phyloP scores from a whole-genome alignment of 352 stramenopile species.

The Phytophthora crassamura region DNA sequence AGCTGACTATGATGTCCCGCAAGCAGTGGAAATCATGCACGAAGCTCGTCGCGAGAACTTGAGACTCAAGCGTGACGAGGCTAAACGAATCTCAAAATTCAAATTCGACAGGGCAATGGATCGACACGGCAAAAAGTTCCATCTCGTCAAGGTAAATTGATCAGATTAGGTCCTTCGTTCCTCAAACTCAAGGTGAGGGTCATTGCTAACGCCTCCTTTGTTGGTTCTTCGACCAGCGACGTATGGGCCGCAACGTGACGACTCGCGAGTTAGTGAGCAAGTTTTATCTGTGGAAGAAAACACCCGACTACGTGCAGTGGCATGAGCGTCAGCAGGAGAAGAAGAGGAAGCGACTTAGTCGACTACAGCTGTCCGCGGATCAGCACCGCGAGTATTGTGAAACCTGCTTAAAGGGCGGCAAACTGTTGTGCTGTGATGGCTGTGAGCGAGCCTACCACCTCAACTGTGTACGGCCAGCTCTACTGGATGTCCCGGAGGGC shows the following conservation, averaged over 20 bases:
- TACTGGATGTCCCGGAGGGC: constrained; percentile 67
- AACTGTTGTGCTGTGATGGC: constrained; percentile 78
- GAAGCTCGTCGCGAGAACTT: constrained; percentile 44
- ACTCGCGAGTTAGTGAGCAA: constrained; percentile 59
- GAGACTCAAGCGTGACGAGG: constrained; percentile 33
- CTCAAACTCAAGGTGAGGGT: neutral
- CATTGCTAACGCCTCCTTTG: constrained; percentile 12
- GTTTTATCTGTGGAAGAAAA: constrained; percentile 77
- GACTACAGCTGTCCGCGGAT: constrained; percentile 38
- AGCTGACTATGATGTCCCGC: constrained; percentile 49
- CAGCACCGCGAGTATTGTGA: constrained; percentile 80
- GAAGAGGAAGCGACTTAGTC: constrained; percentile 43
- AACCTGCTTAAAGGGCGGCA: constrained; percentile 69
- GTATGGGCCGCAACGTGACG: constrained; percentile 41
- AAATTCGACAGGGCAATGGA: constrained; percentile 55
- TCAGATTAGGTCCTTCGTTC: neutral
- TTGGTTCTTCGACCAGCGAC: constrained; percentile 36
- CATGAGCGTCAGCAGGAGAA: constrained; percentile 52
- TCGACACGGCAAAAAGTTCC: constrained; percentile 71
- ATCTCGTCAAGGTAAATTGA: constrained; percentile 55
- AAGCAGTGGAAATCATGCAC: constrained; percentile 49
- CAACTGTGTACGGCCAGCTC: constrained; percentile 72
- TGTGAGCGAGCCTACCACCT: constrained; percentile 81
- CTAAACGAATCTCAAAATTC: constrained; percentile 39
- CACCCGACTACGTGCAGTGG: constrained; percentile 58